Conservation (phyloP, 2,329 filamentous ascomycete genomes). For the Cytospora paraplurivora region DNA sequence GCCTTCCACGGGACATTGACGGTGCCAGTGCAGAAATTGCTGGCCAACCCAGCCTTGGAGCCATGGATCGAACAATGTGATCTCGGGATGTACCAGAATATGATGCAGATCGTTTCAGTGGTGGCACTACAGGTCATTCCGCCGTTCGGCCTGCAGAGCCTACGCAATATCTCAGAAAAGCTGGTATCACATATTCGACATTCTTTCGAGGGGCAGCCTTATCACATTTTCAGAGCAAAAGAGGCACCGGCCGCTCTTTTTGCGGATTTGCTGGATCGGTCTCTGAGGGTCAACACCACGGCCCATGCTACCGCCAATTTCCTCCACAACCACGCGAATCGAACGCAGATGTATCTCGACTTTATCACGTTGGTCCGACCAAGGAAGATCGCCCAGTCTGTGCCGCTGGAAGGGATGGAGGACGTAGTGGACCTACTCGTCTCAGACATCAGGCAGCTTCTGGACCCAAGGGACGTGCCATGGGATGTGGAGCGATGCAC, state of each 20-base stretch:
- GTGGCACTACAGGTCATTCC: constrained; percentile 90
- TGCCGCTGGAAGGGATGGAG: constrained; percentile 66
- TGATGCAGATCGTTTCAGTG: constrained; percentile 89
- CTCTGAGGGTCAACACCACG: constrained; percentile 87
- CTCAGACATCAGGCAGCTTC: constrained; percentile 67
- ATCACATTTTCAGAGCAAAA: constrained; percentile 84
- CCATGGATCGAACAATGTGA: constrained; percentile 96
- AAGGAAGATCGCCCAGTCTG: constrained; percentile 64
- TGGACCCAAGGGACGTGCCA: constrained; percentile 67
- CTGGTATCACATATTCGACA: constrained; percentile 80
- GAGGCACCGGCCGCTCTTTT: constrained; percentile 88
- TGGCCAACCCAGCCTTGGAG: constrained; percentile 77
- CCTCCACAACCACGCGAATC: constrained; percentile 83
- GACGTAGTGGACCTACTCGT: constrained; percentile 65
- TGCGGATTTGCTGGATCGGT: constrained; percentile 79
- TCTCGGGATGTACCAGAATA: constrained; percentile 93
- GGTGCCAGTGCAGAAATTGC: constrained; percentile 91
- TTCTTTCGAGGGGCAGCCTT: constrained; percentile 82
- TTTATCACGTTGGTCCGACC: constrained; percentile 71
- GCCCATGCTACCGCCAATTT: constrained; percentile 94
- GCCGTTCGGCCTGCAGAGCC: constrained; percentile 80
- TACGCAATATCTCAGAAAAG: constrained; percentile 81
- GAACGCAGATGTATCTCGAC: constrained; percentile 94
- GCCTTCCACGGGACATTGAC: constrained; percentile 96
- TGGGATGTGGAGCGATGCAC: constrained; percentile 66